These are phyloP conservation scores for Colletotrichum sp. DNA, from an alignment of 2,329 filamentous ascomycete genomes.

Conservation along the genomic window DNA sequence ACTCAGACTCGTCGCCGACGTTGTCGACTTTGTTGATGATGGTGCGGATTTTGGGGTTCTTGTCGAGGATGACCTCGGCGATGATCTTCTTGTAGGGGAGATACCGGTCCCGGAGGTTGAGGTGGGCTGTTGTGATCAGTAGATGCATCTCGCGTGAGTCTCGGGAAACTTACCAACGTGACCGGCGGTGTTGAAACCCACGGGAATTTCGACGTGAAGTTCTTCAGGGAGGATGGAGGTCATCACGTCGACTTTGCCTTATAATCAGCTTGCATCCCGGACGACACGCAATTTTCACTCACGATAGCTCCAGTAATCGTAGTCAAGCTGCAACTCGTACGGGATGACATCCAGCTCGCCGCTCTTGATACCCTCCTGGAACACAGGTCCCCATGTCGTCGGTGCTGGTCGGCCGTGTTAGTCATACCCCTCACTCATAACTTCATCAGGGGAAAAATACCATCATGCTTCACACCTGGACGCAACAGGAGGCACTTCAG, in stretches of 20 bases:
- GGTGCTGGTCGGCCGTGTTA: constrained; percentile 50
- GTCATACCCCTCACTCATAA: background rate
- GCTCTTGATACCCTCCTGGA: constrained; percentile 71
- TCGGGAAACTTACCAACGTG: constrained; percentile 70
- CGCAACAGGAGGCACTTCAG: constrained; percentile 66
- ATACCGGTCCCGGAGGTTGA: constrained; percentile 87
- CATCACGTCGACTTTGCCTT: constrained; percentile 75
- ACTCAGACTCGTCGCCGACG: constrained; percentile 85
- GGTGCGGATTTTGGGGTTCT: constrained; percentile 81
- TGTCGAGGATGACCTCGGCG: constrained; percentile 85
- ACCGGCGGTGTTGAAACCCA: constrained; percentile 86
- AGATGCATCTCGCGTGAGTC: constrained; percentile 23
- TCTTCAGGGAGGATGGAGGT: constrained; percentile 80
- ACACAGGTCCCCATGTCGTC: constrained; percentile 76
- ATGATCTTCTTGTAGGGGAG: constrained; percentile 87
- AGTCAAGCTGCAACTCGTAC: constrained; percentile 78
- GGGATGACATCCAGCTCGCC: constrained; percentile 75
- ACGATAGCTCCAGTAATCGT: constrained; percentile 88
- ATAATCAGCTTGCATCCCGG: background rate
- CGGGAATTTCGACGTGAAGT: constrained; percentile 79
- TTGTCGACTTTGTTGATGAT: constrained; percentile 96
- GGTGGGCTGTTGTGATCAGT: constrained; percentile 64
- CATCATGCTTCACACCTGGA: constrained; percentile 59
- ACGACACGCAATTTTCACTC: constrained; percentile 31
- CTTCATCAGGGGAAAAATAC: constrained; percentile 35